Conservation (phyloP, 257 asterid species). For the Hygrophila difformis region DNA sequence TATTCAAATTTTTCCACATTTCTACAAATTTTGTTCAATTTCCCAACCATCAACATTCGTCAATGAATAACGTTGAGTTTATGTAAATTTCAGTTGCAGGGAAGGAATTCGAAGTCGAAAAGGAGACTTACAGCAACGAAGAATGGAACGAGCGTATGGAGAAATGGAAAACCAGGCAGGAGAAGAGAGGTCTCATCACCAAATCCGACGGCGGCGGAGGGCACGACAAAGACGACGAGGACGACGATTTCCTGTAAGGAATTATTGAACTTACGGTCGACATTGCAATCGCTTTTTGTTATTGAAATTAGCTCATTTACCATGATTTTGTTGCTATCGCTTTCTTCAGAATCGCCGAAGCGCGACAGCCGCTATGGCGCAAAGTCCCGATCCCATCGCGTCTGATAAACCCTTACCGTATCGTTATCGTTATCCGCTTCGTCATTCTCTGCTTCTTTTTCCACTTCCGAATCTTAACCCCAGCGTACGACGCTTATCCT, state of each 20-base stretch:
- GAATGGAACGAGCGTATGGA: constrained; percentile 82
- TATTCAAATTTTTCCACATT: constrained; percentile 13
- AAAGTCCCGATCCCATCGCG: constrained; percentile 74
- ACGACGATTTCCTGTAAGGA: constrained; percentile 54
- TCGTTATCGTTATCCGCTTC: constrained; percentile 61
- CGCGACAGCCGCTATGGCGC: constrained; percentile 81
- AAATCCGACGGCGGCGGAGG: constrained; percentile 34
- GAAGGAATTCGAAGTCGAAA: constrained; percentile 57
- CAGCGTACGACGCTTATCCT: constrained; percentile 70
- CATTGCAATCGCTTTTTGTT: no score
- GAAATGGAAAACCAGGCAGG: constrained; percentile 72
- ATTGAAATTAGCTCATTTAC: no score
- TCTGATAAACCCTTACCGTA: constrained; percentile 67
- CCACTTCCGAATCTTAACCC: constrained; percentile 67
- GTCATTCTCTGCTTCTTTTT: constrained; percentile 56
- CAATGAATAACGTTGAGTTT: no score
- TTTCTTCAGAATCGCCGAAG: constrained; percentile 60
- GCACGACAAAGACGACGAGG: constrained; percentile 36
- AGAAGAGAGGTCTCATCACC: constrained; percentile 58
- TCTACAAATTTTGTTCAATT: background rate
- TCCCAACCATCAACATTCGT: no score
- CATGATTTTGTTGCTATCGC: no score
- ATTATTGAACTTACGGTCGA: no score
- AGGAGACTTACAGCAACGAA: constrained; percentile 38
- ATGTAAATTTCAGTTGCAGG: constrained; percentile 53